A percentile compares a stretch with the other conserved stretches of the same genome.
Evolutionary conservation across 2,329 filamentous ascomycete genomes (phyloP).

Genomic region (Alternaria ventricosa): DNA sequence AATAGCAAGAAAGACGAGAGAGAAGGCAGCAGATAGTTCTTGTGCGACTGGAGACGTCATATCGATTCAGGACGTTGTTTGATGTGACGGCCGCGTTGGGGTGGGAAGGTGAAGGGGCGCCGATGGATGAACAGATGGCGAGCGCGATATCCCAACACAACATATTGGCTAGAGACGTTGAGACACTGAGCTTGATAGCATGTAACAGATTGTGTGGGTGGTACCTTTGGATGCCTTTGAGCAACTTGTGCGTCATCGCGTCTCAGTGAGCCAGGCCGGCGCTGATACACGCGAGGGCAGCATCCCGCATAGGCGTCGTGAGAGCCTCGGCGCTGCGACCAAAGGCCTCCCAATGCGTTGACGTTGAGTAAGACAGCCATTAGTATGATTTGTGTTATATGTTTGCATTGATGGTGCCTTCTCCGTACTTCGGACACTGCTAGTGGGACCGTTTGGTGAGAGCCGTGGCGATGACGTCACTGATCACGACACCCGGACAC

Average conservation of each 20-base stretch:
- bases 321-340: fast-evolving
- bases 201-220: fast-evolving
- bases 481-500: too few species aligned
- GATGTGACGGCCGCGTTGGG: too few species aligned
- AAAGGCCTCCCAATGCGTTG: background rate
- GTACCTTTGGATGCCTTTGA: background rate
- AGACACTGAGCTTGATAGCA: too few species aligned
- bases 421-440: background rate
- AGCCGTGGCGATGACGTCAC: background rate
- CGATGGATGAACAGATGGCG: background rate
- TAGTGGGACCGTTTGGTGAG: background rate
- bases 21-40: background rate
- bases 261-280: background rate
- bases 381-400: background rate
- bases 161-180: background rate
- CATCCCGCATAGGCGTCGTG: background rate
- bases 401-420: background rate
- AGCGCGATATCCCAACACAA: background rate
- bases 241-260: background rate
- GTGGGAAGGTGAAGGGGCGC: background rate
- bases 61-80: background rate
- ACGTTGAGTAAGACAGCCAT: background rate
- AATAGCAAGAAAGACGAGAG: background rate
- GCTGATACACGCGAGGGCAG: background rate
- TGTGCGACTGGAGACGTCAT: background rate